Base-by-base conservation (phyloP, 805 yeast species). In the Maudiozyma bulderi region DNA sequence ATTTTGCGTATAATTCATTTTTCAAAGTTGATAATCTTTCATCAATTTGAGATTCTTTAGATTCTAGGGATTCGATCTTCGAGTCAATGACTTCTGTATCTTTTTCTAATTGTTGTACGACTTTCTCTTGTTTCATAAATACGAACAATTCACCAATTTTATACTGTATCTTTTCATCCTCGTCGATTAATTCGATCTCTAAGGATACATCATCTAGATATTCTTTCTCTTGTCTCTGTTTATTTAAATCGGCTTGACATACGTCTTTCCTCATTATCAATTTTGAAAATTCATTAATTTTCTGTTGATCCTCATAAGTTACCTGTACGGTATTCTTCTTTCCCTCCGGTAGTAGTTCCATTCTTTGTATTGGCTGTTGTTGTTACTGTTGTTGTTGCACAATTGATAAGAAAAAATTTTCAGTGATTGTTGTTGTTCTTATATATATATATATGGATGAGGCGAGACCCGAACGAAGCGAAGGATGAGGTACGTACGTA, bases 211-310 rank as follows among this genome's bases (percentile, higher is more conserved):
- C 98, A 56, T 88, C 96, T 32, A 91, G 69, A 58, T 86, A 87
- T 60, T 89, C 97, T 56, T 88, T 86, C 58, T 88, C 95, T 52
- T 78, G 76, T 56, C 74, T 71, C 52, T 74, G 70, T 48, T 68
- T 67, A 20, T 71, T 68, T 35, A 85, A 69, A 45, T 74, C 74
- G 15, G 67, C 74, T 33, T 74, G 71, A 11, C 81, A 63, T 15
- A 73, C 73, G 54, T 86, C 88, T 55, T 83, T 81, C 52, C 82
- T 80, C 54, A 81, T 73, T 51, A 89, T 86, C 53, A 89, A 73
- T 43, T 89, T 84, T 13, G 96, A 86, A 62, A 93, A 91, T 63
- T 80, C 80, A 67, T 91, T 93, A 71, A 91, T 91, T 61, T 79
- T 79, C 62, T 85, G 82, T 69, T 91, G 99, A 64, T 91, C 98